Evolutionary conservation across 2,329 filamentous ascomycete genomes (phyloP), one percentile per base, ranked within the genome.

Genomic region (Podosphaera fusca): DNA sequence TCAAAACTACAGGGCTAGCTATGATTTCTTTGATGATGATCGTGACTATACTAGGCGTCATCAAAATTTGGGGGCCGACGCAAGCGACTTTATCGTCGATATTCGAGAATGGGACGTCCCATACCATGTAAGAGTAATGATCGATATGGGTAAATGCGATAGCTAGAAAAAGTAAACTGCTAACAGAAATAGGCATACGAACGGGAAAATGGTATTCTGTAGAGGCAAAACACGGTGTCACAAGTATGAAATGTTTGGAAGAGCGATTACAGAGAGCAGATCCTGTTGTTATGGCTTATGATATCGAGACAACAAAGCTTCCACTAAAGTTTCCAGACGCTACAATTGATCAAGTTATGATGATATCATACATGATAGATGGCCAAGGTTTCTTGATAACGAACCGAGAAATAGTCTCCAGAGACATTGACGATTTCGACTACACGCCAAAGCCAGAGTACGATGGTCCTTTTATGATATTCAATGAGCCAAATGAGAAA

Each of bases 311-410:
- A 2, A 90, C 87, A 4, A 98, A 98, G 67, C 74, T 92, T 14
- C 92, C 94, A 1, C 74, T 98, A 57, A 98, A 98, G 69, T 98
- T 98, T 64, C 94, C 92, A 33, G 94, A 98, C 67, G 83, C 92
- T 1, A 79, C 88, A 3, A 83, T 95, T 61, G 92, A 98, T 71
- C 90, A 95, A 68, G 84, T 98, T 67, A 98, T 98, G 89, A 98
- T 98, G 92, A 90, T 98, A 69, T 98, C 94, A 36, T 98, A 98
- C 73, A 98, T 98, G 94, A 96, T 98, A 65, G 92, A 98, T 64
- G 94, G 92, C 0, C 89, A 95, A 70, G 92, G 92, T 3, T 98
- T 96, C 64, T 75, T 98, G 40, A 96, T 98, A 69, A 98, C 92
- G 4, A 98, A 98, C 67, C 81, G 94, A 65, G 89, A 96, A 67